Percentiles rank a stretch among this genome's conserved stretches.
Conservation (phyloP, 352 stramenopile genomes). For the Aphanomyces cochlioides region DNA sequence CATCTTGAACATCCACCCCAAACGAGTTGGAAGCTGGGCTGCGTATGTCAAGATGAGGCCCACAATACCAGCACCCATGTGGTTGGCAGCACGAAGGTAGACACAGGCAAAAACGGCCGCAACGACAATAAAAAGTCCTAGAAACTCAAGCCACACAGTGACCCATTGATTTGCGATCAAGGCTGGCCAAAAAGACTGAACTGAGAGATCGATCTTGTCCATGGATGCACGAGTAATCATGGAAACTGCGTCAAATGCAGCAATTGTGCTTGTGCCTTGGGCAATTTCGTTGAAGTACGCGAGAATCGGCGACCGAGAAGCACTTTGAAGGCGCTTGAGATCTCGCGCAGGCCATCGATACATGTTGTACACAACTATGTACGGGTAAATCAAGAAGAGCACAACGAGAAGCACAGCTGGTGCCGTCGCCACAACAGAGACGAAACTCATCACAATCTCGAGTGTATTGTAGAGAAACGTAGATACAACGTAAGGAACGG, state of each 20-base stretch:
- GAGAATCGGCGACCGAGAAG: slow-evolving; percentile 34
- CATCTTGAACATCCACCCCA: slow-evolving; percentile 27
- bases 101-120: not conserved
- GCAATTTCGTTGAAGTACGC: slow-evolving; percentile 34
- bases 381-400: slow-evolving; percentile 33
- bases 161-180: slow-evolving; percentile 32
- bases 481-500: slow-evolving; percentile 1
- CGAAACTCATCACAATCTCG: slow-evolving; percentile 1
- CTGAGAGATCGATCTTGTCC: slow-evolving; percentile 17
- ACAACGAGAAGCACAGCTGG: slow-evolving; percentile 31
- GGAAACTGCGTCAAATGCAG: slow-evolving; percentile 27
- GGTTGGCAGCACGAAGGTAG: not conserved
- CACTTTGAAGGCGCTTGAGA: slow-evolving; percentile 34
- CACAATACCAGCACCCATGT: not conserved
- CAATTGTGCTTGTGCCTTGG: slow-evolving; percentile 29
- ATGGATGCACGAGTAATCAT: slow-evolving; percentile 14
- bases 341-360: slow-evolving; percentile 36
- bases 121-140: slow-evolving; percentile 21
- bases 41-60: slow-evolving; percentile 23
- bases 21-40: slow-evolving; percentile 11
- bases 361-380: slow-evolving; percentile 30
- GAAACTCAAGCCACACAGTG: slow-evolving; percentile 31
- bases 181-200: slow-evolving; percentile 16
- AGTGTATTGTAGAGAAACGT: slow-evolving; percentile 1
- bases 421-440: slow-evolving; percentile 6